phyloP scores from a whole-genome alignment of 495 filamentous ascomycete genomes.

The Aspergillus saccharolyticus region DNA sequence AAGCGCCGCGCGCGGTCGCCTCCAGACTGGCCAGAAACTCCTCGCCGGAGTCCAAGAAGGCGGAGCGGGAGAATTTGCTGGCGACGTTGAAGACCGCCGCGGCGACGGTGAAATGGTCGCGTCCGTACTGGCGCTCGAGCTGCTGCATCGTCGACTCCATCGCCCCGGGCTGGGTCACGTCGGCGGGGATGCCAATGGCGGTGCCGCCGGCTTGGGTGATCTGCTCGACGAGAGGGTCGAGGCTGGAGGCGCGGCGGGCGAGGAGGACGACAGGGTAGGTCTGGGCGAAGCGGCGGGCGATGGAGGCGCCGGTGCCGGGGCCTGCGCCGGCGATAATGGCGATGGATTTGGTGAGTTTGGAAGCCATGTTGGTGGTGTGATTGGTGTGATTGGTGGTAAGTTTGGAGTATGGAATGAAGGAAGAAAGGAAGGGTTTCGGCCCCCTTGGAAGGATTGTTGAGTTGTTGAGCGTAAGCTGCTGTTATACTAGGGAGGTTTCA shows the following conservation, averaged over 20 bases:
- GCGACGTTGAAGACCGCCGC: conserved; percentile 70
- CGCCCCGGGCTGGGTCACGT: conserved; percentile 50
- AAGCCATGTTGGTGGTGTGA: neutral
- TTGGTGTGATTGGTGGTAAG: no score
- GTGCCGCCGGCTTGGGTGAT: conserved; percentile 57
- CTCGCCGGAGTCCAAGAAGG: conserved; percentile 59
- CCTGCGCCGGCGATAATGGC: conserved; percentile 61
- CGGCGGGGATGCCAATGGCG: conserved; percentile 60
- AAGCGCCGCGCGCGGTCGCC: conserved; percentile 50
- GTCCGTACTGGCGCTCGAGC: conserved; percentile 51
- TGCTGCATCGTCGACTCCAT: conserved; percentile 51
- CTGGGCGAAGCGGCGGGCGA: conserved; percentile 57
- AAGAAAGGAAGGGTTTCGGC: no score
- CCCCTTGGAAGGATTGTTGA: no score
- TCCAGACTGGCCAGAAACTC: conserved; percentile 51
- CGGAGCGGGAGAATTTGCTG: conserved; percentile 53
- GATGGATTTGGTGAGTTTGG: conserved; percentile 17
- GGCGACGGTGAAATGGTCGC: conserved; percentile 38
- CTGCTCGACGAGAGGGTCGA: conserved; percentile 53
- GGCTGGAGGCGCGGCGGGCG: conserved; percentile 53
- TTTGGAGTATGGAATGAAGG: no score
- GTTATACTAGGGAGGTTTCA: no score
- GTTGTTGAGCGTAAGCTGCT: no score
- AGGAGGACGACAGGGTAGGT: conserved; percentile 64
- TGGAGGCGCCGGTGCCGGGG: conserved; percentile 44